These are phyloP conservation scores for Russula dissimulans DNA, from an alignment of 768 basidiomycete species.

Conservation along the genomic window DNA sequence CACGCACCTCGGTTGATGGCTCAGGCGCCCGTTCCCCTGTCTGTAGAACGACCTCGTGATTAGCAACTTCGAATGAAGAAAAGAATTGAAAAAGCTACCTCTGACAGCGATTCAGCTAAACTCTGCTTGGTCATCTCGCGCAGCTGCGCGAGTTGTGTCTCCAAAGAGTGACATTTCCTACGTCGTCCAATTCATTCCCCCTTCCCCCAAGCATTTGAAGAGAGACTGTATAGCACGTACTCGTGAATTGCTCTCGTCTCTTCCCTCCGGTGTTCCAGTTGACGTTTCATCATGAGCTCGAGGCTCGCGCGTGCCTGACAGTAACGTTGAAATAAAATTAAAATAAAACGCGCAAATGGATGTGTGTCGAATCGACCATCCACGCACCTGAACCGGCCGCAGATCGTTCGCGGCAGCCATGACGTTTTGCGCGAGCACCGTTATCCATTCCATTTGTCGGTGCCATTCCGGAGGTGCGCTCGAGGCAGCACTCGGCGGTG, in stretches of 20 bases:
- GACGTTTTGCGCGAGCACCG: conserved; percentile 71
- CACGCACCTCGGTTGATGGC: conserved; percentile 2
- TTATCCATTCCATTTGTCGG: conserved; percentile 72
- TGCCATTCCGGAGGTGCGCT: conserved; percentile 58
- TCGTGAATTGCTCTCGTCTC: conserved; percentile 62
- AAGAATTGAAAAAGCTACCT: neutral
- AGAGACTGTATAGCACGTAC: conserved; percentile 34
- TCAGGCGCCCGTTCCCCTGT: neutral
- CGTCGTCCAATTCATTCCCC: neutral
- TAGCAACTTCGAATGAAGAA: too few relatives aligned
- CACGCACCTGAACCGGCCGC: conserved; percentile 70
- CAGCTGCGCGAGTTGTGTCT: conserved; percentile 51
- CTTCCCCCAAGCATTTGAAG: neutral
- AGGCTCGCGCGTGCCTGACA: conserved; percentile 68
- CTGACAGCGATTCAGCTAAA: neutral
- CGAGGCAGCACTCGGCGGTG: conserved; percentile 47
- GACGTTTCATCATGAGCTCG: conserved; percentile 72
- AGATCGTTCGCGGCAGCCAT: conserved; percentile 87
- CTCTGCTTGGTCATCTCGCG: conserved; percentile 24
- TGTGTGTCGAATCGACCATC: neutral
- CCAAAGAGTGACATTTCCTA: conserved; percentile 69
- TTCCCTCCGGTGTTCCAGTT: conserved; percentile 61
- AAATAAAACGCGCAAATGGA: neutral
- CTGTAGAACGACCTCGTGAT: neutral
- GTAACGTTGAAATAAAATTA: neutral